A percentile compares a stretch with the other conserved stretches of the same genome.
phyloP scores from a whole-genome alignment of 2,329 filamentous ascomycete species.

The Zarea fungicola region DNA sequence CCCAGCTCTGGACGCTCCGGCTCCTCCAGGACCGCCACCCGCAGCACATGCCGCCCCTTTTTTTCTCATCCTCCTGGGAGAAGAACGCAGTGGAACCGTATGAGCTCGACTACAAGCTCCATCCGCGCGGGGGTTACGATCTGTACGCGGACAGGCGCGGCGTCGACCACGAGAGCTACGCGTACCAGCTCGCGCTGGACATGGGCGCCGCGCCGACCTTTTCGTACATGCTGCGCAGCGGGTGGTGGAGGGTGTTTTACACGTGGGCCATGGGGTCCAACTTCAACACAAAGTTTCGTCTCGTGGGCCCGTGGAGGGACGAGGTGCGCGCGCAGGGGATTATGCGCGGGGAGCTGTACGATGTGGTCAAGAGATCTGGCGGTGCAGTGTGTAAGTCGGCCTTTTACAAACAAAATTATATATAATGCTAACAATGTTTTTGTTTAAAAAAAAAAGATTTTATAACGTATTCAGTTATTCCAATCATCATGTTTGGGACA shows the following conservation, averaged over 20 bases:
- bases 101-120: constrained; percentile 37
- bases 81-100: constrained; percentile 26
- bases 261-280: constrained; percentile 45
- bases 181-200: constrained; percentile 44
- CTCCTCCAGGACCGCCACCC: constrained; percentile 29
- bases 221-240: constrained; percentile 27
- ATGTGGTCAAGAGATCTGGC: constrained; percentile 31
- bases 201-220: constrained; percentile 38
- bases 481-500: constrained; percentile 30
- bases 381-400: constrained; percentile 33
- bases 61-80: constrained; percentile 12
- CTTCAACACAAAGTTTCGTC: constrained; percentile 44
- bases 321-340: constrained; percentile 29
- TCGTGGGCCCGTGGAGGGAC: constrained; percentile 40
- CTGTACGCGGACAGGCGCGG: constrained; percentile 32
- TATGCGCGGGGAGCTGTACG: constrained; percentile 38
- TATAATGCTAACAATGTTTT: too few species aligned
- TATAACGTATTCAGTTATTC: constrained; percentile 31
- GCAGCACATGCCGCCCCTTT: constrained; percentile 14
- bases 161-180: constrained; percentile 45
- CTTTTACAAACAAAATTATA: neutral
- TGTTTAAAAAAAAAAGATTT: constrained; percentile 25
- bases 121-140: constrained; percentile 28
- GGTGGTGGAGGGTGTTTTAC: constrained; percentile 34
- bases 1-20: constrained; percentile 40